A percentile compares a stretch with the other conserved stretches of the same genome.
Evolutionary conservation across 164 flowering plant species (phyloP).

Genomic region (Chimonanthus salicifolius): DNA sequence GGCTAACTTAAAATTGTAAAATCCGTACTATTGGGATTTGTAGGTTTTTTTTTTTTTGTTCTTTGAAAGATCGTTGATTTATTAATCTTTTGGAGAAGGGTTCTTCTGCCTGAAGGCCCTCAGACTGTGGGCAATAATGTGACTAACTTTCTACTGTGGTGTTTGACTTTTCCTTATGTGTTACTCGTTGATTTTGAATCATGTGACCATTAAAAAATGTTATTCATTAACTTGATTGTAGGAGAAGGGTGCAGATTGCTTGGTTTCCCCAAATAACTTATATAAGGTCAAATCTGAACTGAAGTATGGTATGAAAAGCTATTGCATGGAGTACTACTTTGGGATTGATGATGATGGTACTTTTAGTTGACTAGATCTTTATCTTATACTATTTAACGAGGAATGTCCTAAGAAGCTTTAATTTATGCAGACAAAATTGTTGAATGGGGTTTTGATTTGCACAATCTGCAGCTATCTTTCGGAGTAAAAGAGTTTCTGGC

Average conservation of each 20-base stretch:
- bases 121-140: not conserved
- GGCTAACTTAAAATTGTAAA: not conserved
- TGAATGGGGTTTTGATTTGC: constrained; percentile 57
- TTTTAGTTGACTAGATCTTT: constrained; percentile 5
- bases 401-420: not conserved
- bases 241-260: constrained; percentile 72
- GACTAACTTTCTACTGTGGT: not conserved
- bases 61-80: no score
- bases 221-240: constrained; percentile 18
- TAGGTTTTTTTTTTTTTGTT: not conserved
- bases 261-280: constrained; percentile 40
- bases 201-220: not conserved
- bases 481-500: constrained; percentile 94
- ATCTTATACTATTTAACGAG: not conserved
- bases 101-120: not conserved
- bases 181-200: no score
- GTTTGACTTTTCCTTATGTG: no score
- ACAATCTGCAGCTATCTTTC: constrained; percentile 81
- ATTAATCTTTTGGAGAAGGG: not conserved
- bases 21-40: not conserved
- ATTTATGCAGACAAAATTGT: constrained; percentile 41
- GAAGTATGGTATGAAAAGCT: constrained; percentile 63
- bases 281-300: constrained; percentile 63
- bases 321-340: constrained; percentile 84
- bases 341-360: constrained; percentile 46